Percentiles rank a stretch among this genome's conserved stretches.
Conservation (phyloP, 2,329 filamentous ascomycete species). For the Diaporthe capsici region DNA sequence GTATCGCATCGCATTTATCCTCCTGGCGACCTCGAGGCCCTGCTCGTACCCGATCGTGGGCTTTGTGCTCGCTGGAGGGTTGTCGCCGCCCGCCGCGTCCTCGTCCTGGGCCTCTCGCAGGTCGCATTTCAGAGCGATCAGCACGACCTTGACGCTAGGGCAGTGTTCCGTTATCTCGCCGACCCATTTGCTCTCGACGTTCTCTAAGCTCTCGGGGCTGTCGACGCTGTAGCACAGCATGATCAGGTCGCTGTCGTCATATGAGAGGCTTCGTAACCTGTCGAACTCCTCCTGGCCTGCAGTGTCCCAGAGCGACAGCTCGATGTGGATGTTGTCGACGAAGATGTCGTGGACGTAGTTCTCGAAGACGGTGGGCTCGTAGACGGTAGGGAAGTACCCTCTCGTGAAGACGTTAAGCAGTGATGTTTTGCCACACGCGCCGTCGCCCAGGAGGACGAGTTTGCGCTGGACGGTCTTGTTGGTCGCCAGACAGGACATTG, state of each 20-base stretch:
- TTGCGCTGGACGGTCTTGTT: conserved; percentile 91
- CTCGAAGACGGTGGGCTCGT: conserved; percentile 98
- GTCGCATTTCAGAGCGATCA: conserved; percentile 97
- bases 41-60: conserved; percentile 91
- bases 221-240: conserved; percentile 99
- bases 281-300: conserved; percentile 99
- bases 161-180: conserved; percentile 98
- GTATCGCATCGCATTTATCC: conserved; percentile 93
- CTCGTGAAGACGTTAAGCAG: conserved; percentile 98
- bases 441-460: conserved; percentile 96
- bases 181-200: conserved; percentile 99
- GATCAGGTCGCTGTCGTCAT: conserved; percentile 96
- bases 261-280: conserved; percentile 92
- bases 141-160: conserved; percentile 91
- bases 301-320: conserved; percentile 98
- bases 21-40: conserved; percentile 89
- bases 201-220: conserved; percentile 95
- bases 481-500: conserved; percentile 33
- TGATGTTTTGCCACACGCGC: conserved; percentile 97
- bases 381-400: conserved; percentile 99
- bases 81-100: conserved; percentile 70
- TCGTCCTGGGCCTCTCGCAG: conserved; percentile 83
- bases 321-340: conserved; percentile 96
- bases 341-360: conserved; percentile 99
- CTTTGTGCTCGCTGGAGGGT: conserved; percentile 65